phyloP scores from a whole-genome alignment of 2,329 filamentous ascomycete genomes.

The Ascochyta rabiei region DNA sequence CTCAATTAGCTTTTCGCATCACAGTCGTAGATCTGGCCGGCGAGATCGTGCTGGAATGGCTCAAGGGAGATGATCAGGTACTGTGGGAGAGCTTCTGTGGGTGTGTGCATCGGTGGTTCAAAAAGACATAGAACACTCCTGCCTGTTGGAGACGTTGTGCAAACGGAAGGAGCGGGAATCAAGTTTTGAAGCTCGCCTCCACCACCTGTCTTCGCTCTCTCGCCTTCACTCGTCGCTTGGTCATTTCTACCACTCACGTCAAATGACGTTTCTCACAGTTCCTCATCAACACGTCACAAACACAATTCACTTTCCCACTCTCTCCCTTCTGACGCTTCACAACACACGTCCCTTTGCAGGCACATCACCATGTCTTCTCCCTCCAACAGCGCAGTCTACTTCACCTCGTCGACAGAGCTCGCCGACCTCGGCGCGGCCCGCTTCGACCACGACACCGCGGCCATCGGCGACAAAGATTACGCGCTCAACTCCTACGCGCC shows the following conservation, averaged over 20 bases:
- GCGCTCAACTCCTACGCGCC: constrained; percentile 24
- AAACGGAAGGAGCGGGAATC: background rate
- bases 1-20: constrained; percentile 44
- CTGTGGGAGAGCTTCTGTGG: constrained; percentile 89
- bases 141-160: background rate
- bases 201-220: background rate
- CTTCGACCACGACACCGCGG: constrained; percentile 41
- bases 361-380: background rate
- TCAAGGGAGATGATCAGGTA: constrained; percentile 73
- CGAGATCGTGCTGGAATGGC: constrained; percentile 66
- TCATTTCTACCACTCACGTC: background rate
- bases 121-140: background rate
- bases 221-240: background rate
- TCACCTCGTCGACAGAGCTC: constrained; percentile 25
- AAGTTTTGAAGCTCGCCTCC: background rate
- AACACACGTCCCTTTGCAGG: background rate
- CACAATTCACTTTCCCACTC: background rate
- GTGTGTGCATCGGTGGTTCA: constrained; percentile 52
- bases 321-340: background rate
- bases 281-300: background rate
- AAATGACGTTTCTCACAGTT: too few relatives aligned
- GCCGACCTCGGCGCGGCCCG: constrained; percentile 37
- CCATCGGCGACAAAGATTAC: constrained; percentile 35
- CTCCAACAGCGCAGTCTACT: constrained; percentile 12
- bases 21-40: constrained; percentile 40